Evolutionary conservation across 352 stramenopile genomes (phyloP).

Genomic region (Globisporangium orthogonon): DNA sequence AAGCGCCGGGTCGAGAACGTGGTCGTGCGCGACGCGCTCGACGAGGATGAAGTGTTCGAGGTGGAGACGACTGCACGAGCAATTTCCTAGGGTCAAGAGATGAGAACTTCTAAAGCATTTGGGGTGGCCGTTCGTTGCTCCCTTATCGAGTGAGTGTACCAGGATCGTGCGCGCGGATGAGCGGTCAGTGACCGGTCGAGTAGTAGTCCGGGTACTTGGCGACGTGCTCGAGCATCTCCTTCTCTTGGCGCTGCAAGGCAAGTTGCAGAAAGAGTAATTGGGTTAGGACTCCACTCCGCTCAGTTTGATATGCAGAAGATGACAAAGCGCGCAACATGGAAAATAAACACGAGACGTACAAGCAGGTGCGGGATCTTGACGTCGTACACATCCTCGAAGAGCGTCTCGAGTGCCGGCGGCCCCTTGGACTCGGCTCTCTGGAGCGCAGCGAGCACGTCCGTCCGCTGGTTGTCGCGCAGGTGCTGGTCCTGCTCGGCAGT

Average conservation of each 20-base stretch:
- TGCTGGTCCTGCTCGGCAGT: conserved; percentile 77
- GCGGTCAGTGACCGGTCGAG: conserved; percentile 29
- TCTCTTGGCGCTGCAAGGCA: conserved; percentile 85
- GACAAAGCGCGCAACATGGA: not conserved
- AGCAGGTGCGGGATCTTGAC: conserved; percentile 91
- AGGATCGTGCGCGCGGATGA: not conserved
- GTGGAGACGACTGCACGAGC: conserved; percentile 18
- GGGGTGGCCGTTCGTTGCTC: not conserved
- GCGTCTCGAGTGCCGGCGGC: conserved; percentile 75
- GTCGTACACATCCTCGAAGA: conserved; percentile 98
- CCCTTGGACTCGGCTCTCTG: conserved; percentile 89
- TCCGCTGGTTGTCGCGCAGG: conserved; percentile 86
- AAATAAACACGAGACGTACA: conserved; percentile 24
- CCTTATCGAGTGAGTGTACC: not conserved
- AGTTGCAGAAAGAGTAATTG: conserved; percentile 1
- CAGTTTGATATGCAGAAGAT: too few relatives aligned
- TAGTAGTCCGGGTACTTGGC: conserved; percentile 93
- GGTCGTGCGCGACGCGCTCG: conserved; percentile 10
- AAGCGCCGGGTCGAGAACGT: conserved; percentile 45
- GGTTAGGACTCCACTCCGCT: too few relatives aligned
- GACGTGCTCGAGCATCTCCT: conserved; percentile 87
- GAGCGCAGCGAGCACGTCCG: conserved; percentile 77
- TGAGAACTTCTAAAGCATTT: conserved; percentile 1
- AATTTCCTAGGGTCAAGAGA: not conserved
- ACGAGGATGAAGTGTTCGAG: conserved; percentile 9